Base-by-base conservation (phyloP, 371 early-diverging fungal species). In the Lichtheimia ornata region DNA sequence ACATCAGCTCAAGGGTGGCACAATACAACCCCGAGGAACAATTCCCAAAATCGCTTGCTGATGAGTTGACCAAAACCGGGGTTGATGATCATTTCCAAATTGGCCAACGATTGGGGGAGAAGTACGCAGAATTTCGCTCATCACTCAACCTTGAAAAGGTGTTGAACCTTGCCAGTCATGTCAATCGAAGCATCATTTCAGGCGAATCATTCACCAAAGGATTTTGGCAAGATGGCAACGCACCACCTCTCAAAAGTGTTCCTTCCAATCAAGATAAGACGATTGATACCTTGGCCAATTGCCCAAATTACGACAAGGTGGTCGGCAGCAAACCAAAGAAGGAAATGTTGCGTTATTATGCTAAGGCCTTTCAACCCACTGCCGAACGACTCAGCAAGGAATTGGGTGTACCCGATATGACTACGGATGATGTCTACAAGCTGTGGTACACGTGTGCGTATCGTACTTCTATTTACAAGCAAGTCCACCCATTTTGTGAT, bases 401-500 rank as follows among this genome's bases (percentile, higher is more conserved):
- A n/a, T 44, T 74, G 2, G 54, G 53, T 5, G 27, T 73, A 11
- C 28, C 53, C 2, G 30, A 52, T 3, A 12, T 79, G 1, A 30
- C 56, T 13, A 27, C 62, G 1, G 40, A 58, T 4, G 61, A 76
- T 25, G 56, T 73, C 1, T 40, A 61, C 11, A 43, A 51, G n/a
- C 65, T 76, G 15, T 72, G 65, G 35, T 56, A 43, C n/a, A 66
- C 56, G 14, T 81, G 82, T 40, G 61, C 60, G 2, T 76, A 64
- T 53, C 77, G 74, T n/a, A 59, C 71, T 0, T 50, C 73, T 1
- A 55, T 73, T 11, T 64, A 62, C 45, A 54, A 59, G 20, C 56
- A 56, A 13, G 40, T 56, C 12, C 47, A 62, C 17, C 65, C 66
- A 2, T 78, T 78, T 52, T 81, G 81, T 47, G 59, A 47, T 4